Evolutionary conservation across 2,329 filamentous ascomycete genomes (phyloP).

Genomic region (Diaporthe ampelina): DNA sequence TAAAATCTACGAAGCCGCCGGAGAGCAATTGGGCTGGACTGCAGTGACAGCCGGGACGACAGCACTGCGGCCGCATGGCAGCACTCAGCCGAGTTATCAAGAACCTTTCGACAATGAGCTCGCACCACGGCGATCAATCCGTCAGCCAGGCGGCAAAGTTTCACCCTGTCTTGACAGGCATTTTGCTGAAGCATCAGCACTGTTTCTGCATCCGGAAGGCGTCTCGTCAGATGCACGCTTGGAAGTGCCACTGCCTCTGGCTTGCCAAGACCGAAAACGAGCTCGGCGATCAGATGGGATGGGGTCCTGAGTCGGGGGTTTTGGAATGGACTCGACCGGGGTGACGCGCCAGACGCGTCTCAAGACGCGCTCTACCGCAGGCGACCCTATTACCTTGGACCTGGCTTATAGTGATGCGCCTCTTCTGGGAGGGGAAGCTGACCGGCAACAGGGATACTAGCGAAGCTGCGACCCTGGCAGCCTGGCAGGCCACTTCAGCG

Average conservation of each 20-base stretch:
- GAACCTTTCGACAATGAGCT: conserved; percentile 12
- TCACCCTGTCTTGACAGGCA: conserved; percentile 15
- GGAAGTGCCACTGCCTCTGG: conserved; percentile 22
- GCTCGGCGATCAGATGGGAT: conserved; percentile 31
- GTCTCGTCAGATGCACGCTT: conserved; percentile 26
- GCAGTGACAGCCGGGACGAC: background rate
- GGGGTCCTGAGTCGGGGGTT: conserved; percentile 31
- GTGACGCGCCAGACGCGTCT: conserved; percentile 40
- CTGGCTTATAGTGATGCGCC: conserved; percentile 31
- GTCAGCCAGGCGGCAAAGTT: conserved; percentile 8
- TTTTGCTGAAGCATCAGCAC: conserved; percentile 36
- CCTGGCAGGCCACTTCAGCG: background rate
- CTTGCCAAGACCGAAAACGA: conserved; percentile 35
- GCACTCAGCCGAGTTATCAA: background rate
- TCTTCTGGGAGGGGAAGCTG: background rate
- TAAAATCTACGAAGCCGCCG: background rate
- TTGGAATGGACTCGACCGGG: conserved; percentile 26
- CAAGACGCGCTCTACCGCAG: conserved; percentile 25
- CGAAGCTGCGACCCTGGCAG: conserved; percentile 1
- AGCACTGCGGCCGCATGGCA: background rate
- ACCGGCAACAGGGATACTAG: conserved; percentile 29
- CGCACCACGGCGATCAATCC: conserved; percentile 22
- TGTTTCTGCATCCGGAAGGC: conserved; percentile 23
- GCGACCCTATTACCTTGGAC: conserved; percentile 25
- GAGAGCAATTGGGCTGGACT: background rate